Evolutionary conservation across 257 asterid species (phyloP), one percentile per base, ranked within the genome.

Genomic region (Salvia hispanica): DNA sequence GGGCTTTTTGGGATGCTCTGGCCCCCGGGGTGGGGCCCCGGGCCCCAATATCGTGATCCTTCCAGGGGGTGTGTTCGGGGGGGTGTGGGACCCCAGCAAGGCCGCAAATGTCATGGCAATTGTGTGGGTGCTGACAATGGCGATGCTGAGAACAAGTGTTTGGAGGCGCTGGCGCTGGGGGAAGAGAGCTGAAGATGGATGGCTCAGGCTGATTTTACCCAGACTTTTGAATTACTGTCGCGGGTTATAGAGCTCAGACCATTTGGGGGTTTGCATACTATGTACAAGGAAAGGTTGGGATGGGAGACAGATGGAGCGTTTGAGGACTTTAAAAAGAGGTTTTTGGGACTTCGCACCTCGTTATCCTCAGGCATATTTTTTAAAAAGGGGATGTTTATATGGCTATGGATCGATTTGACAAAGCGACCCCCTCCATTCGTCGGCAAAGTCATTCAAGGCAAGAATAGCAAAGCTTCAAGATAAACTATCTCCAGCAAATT

Each of bases 121-220:
- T 34, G 67, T 78, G 12, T 76, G 82, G 82, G 84, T n/a, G 64
- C 70, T 16, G 79, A 63, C 7, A 25, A 25, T 25, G 77, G 33
- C 39, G 67, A 14, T 37, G 75, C 66, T 46, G 66, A 57, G 66
- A 65, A 28, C 64, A 76, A 56, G 70, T 83, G 91, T 67, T 81
- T 92, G 88, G 92, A 84, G 64, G 97, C 97, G 15, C 73, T 92
- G 78, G 93, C 91, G 1, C 83, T 92, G n/a, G 88, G 83, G 96
- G 80, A 89, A 86, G 78, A 82, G 84, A 67, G 96, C 88, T 37
- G 95, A 85, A 64, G 85, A 88, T 67, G 92, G 80, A 76, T 74
- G 79, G 72, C 65, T 43, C 68, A 77, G 11, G 88, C 81, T 44
- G 78, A 88, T 78, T 81, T 82, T 64, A 66, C 80, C 9, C 72